Conservation (phyloP, 441 rosid species). For the Theobroma grandiflorum region DNA sequence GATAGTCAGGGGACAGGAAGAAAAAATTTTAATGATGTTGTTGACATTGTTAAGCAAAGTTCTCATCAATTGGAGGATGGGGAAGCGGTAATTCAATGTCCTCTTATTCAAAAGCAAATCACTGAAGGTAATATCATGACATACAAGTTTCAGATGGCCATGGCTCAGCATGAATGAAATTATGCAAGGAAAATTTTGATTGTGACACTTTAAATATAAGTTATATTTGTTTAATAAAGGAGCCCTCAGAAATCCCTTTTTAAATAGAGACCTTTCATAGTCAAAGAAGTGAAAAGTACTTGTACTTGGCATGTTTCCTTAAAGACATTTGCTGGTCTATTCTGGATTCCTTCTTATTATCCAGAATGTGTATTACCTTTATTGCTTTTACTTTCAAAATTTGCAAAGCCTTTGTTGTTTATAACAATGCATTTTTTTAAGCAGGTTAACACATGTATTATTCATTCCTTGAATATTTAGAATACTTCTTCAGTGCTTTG, state of each 20-base stretch:
- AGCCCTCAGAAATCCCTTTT: not conserved
- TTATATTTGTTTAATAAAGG: not conserved
- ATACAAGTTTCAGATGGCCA: constrained; percentile 16
- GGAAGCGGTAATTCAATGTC: constrained; percentile 41
- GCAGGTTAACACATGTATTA: not conserved
- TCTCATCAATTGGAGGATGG: constrained; percentile 34
- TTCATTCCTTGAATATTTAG: not conserved
- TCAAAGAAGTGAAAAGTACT: constrained; percentile 8
- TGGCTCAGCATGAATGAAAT: not conserved
- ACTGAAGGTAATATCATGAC: constrained; percentile 44
- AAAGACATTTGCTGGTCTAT: not conserved
- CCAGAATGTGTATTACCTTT: not conserved
- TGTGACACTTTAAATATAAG: not conserved
- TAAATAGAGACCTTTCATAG: not conserved
- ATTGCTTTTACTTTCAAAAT: constrained; percentile 9
- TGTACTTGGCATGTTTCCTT: not conserved
- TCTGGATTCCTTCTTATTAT: not conserved
- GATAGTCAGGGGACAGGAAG: constrained; percentile 29
- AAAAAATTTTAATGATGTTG: constrained; percentile 31
- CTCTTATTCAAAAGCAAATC: constrained; percentile 51
- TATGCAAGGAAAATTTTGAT: not conserved
- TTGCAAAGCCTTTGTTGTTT: not conserved
- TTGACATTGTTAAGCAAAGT: constrained; percentile 37
- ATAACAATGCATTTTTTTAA: not conserved
- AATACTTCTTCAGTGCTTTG: not conserved